A percentile compares a stretch with the other conserved stretches of the same genome.
Conservation (phyloP, 352 stramenopile genomes). For the Aphanomyces stellatus region DNA sequence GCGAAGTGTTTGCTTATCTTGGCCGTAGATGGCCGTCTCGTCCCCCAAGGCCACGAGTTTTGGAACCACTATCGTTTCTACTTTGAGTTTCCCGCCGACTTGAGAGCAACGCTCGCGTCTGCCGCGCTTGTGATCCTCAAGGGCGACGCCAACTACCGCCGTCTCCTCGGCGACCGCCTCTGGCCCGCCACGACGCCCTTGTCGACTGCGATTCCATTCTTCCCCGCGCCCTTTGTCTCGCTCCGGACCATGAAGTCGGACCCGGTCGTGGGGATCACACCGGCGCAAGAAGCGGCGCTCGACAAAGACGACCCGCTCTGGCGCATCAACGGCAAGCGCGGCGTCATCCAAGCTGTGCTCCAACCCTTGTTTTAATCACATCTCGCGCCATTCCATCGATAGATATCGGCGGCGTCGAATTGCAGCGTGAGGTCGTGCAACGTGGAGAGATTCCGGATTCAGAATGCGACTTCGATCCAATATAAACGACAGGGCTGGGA, state of each 20-base stretch:
- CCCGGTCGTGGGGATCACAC: conserved; percentile 45
- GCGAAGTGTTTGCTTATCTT: conserved; percentile 14
- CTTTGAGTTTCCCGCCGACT: conserved; percentile 43
- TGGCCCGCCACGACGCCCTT: conserved; percentile 85
- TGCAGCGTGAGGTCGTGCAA: no score
- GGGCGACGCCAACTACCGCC: conserved; percentile 97
- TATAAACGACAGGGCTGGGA: no score
- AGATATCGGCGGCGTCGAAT: background rate
- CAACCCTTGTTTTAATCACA: background rate
- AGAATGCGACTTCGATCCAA: no score
- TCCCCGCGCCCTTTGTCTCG: conserved; percentile 50
- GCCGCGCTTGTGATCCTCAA: conserved; percentile 92
- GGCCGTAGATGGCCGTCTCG: background rate
- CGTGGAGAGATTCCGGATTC: no score
- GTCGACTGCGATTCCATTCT: conserved; percentile 73
- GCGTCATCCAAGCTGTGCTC: conserved; percentile 58
- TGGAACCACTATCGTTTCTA: conserved; percentile 72
- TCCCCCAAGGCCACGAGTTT: conserved; percentile 25
- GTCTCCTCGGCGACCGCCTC: conserved; percentile 88
- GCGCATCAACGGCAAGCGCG: conserved; percentile 56
- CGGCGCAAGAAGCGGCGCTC: conserved; percentile 31
- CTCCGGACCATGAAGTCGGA: conserved; percentile 71
- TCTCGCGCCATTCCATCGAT: background rate
- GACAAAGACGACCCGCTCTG: conserved; percentile 48
- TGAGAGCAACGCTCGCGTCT: conserved; percentile 29